Conservation (phyloP, 495 filamentous ascomycete species). For the Pyrenopolyporus hunteri region DNA sequence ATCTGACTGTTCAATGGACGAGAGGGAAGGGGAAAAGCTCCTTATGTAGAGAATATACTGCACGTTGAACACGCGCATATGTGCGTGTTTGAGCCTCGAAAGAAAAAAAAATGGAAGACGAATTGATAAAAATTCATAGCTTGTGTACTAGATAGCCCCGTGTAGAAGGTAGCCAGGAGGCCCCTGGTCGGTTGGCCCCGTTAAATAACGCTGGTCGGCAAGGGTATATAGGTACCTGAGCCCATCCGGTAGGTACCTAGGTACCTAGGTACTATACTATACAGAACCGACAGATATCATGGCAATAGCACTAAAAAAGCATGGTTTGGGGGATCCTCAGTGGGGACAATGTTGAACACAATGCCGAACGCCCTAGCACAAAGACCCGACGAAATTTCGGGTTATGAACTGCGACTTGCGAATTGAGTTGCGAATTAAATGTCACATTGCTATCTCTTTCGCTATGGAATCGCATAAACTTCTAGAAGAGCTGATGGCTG, state of each 20-base stretch:
- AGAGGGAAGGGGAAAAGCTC: background rate
- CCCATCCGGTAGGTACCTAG: too few species aligned
- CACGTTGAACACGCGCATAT: slow-evolving; percentile 18
- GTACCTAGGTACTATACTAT: too few species aligned
- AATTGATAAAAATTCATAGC: too few species aligned
- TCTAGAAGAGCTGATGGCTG: slow-evolving; percentile 14
- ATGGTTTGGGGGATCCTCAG: slow-evolving; percentile 19
- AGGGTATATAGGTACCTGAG: background rate
- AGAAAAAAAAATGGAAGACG: background rate
- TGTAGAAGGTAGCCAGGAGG: background rate
- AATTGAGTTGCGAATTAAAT: slow-evolving; percentile 13
- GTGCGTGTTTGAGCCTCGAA: background rate
- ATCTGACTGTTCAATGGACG: background rate
- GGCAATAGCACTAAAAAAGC: slow-evolving; percentile 8
- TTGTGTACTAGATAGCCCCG: background rate
- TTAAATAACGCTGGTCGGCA: background rate
- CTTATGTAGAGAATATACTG: slow-evolving; percentile 1
- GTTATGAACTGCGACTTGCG: too few species aligned
- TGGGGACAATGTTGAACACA: slow-evolving; percentile 15
- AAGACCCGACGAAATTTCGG: too few species aligned
- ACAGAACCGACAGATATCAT: too few species aligned
- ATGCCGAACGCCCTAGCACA: background rate
- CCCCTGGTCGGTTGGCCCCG: background rate
- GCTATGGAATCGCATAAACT: slow-evolving; percentile 7
- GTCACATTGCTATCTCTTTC: slow-evolving; percentile 14